Conservation (phyloP, 192 early-diverging fungal species). For the Umbelopsis vinacea region DNA sequence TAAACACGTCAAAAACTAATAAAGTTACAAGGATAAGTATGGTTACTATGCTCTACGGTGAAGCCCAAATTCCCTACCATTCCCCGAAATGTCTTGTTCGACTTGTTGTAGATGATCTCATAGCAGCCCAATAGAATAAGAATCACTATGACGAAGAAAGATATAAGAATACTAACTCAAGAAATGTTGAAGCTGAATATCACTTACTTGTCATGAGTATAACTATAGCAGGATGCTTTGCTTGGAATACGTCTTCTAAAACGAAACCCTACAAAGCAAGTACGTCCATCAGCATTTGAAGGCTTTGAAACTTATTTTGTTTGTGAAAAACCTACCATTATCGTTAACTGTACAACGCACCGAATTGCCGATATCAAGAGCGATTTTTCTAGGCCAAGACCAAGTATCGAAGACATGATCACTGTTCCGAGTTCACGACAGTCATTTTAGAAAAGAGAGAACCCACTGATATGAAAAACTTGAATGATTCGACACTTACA, state of each 20-base stretch:
- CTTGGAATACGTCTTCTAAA: constrained; percentile 72
- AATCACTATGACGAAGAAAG: constrained; percentile 39
- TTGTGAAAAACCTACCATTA: constrained; percentile 59
- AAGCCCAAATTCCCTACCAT: constrained; percentile 60
- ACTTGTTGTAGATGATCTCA: constrained; percentile 75
- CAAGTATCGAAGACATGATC: constrained; percentile 46
- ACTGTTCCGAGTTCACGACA: background rate
- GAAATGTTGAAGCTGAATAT: background rate
- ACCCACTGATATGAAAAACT: background rate
- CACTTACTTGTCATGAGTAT: constrained; percentile 63
- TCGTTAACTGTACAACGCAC: constrained; percentile 77
- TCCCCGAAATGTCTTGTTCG: constrained; percentile 70
- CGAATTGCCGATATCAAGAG: constrained; percentile 72
- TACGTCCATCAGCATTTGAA: background rate
- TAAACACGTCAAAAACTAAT: constrained; percentile 54
- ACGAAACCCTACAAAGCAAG: constrained; percentile 62
- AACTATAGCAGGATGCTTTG: constrained; percentile 64
- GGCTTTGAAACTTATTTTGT: too few species aligned
- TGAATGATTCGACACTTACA: constrained; percentile 5
- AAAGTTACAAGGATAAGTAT: background rate
- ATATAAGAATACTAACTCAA: background rate
- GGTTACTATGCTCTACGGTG: background rate
- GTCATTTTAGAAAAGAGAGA: background rate
- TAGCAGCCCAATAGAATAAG: constrained; percentile 68
- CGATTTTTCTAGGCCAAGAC: constrained; percentile 67